phyloP scores from a whole-genome alignment of 768 basidiomycete genomes.

The Boletus subcaerulescens region DNA sequence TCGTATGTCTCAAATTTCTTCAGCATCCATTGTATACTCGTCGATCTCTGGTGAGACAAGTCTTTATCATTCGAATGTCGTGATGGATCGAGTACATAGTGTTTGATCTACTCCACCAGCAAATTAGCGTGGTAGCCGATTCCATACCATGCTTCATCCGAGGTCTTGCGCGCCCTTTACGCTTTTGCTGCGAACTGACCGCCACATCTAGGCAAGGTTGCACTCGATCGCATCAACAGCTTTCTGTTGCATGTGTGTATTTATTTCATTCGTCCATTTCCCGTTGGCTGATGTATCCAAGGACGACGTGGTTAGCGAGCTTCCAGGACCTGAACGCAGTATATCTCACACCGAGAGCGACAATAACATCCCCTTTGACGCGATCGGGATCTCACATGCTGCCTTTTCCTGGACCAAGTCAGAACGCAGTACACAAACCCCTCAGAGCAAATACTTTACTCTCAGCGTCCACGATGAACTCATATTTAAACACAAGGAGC shows the following conservation, averaged over 20 bases:
- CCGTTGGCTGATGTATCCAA: neutral
- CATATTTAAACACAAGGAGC: constrained; percentile 46
- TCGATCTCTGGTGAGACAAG: constrained; percentile 6
- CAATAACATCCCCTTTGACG: neutral
- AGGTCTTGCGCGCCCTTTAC: constrained; percentile 24
- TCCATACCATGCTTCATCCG: constrained; percentile 4
- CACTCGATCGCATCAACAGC: constrained; percentile 8
- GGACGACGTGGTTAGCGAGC: constrained; percentile 1
- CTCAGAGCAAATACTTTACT: constrained; percentile 39
- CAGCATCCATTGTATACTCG: constrained; percentile 10
- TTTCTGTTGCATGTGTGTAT: constrained; percentile 4
- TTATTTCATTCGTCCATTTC: neutral
- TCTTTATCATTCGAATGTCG: neutral
- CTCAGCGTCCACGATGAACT: constrained; percentile 52
- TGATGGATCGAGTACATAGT: neutral
- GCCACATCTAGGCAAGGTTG: constrained; percentile 13
- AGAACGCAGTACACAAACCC: neutral
- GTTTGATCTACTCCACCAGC: neutral
- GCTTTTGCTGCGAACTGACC: constrained; percentile 1
- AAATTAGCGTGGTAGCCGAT: neutral
- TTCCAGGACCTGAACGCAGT: neutral
- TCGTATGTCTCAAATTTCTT: neutral
- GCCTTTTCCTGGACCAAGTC: constrained; percentile 8
- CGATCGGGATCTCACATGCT: constrained; percentile 5
- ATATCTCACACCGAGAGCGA: neutral